Evolutionary conservation across 805 yeast genomes (phyloP), one percentile per base, ranked within the genome.

Genomic region (Komagataella mondaviorum): DNA sequence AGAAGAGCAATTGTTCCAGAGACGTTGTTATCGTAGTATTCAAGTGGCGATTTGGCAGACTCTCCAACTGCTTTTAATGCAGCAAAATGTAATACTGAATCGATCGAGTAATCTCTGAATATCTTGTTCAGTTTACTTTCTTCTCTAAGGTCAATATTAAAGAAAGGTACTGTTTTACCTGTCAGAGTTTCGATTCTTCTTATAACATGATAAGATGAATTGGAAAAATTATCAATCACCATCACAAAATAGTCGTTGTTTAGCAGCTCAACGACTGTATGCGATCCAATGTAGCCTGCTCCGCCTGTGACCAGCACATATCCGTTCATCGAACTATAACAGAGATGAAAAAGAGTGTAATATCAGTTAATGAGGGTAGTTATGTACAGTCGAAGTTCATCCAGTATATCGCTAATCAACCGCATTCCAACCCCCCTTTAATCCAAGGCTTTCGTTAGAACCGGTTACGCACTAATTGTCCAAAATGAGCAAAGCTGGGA

Each of bases 251-350:
- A 75, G 23, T 87, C 88, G 50, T 76, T 71, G 54, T 76, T 73
- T 49, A 81, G 62, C 51, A 83, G 71, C 58, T 79, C 85, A 48
- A 80, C 78, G 16, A 76, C 86, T 1, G 91, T 83, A 62, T 86
- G 93, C 7, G 91, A 83, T 23, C 93, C 95, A 60, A 87, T 85
- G 66, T 86, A 86, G 18, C 95, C 93, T 23, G 91, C 87, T 48
- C 95, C 95, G 47, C 95, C 95, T 20, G 93, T 85, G 24, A 86
- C 90, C 51, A 85, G 70, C 47, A 83, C 78, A 30, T 30, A 30
- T 30, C 39, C 39, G n/a, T 30, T 30, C 39, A 30, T 30, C 39
- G 39, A 30, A 30, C 14, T 30, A 30, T 30, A 30, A 30, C 10
- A 14, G 14, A 30, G 14, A 30, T 10, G 10, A 30, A 8, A 30